Conservation (phyloP, 441 rosid genomes). For the Aleurites moluccanus region DNA sequence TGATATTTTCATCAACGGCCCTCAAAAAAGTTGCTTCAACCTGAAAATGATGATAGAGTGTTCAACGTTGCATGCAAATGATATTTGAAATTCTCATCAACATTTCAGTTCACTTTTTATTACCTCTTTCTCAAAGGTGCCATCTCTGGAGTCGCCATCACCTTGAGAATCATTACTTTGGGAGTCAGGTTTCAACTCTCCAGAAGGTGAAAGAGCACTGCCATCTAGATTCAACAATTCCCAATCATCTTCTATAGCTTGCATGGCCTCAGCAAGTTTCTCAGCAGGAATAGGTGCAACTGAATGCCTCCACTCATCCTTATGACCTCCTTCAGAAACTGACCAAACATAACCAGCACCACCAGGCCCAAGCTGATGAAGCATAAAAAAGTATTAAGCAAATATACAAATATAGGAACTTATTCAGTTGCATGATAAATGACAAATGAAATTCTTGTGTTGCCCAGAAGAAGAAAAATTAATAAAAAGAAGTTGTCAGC, state of each 20-base stretch:
- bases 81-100: slow-evolving; percentile 13
- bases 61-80: too few species aligned
- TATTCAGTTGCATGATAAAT: slow-evolving; percentile 11
- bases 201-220: slow-evolving; percentile 52
- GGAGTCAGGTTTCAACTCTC: slow-evolving; percentile 59
- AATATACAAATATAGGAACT: not conserved
- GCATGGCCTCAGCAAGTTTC: slow-evolving; percentile 59
- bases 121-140: slow-evolving; percentile 90
- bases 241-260: slow-evolving; percentile 68
- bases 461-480: not conserved
- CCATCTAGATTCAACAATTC: slow-evolving; percentile 50
- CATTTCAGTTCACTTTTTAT: slow-evolving; percentile 15
- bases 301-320: slow-evolving; percentile 97
- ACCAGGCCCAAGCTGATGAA: slow-evolving; percentile 72
- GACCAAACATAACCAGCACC: slow-evolving; percentile 94
- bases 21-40: slow-evolving; percentile 95
- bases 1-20: slow-evolving; percentile 76
- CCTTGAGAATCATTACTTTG: slow-evolving; percentile 51
- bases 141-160: slow-evolving; percentile 62
- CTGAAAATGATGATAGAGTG: slow-evolving; percentile 38
- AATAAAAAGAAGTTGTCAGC: not conserved
- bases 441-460: not conserved
- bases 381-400: slow-evolving; percentile 11
- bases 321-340: slow-evolving; percentile 64
- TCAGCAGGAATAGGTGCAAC: slow-evolving; percentile 91